Percentiles rank a stretch among this genome's conserved stretches.
Conservation (phyloP, 352 stramenopile genomes). For the Pythium aphanidermatum region DNA sequence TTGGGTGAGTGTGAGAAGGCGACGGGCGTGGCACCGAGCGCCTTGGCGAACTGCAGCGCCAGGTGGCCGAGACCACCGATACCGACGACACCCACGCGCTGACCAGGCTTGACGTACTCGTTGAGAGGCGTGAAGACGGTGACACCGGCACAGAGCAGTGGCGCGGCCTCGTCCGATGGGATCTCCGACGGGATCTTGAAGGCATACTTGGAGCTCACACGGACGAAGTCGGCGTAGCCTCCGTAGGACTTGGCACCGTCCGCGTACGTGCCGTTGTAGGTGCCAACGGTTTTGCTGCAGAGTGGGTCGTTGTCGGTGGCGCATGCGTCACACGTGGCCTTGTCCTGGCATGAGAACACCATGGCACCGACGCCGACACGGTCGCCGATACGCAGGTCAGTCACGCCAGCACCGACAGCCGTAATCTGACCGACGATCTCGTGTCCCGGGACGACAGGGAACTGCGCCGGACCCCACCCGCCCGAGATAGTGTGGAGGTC, state of each 20-base stretch:
- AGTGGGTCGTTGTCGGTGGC: conserved; percentile 1
- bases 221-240: conserved; percentile 21
- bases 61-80: conserved; percentile 67
- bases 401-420: conserved; percentile 4
- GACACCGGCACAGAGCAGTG: conserved; percentile 64
- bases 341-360: conserved; percentile 7
- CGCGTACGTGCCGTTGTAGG: conserved; percentile 11
- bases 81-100: conserved; percentile 45
- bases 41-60: conserved; percentile 51
- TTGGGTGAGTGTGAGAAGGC: conserved; percentile 27
- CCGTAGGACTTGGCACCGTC: conserved; percentile 13
- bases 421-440: conserved; percentile 22
- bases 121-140: conserved; percentile 48
- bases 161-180: conserved; percentile 22
- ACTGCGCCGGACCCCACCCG: conserved; percentile 15
- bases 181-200: conserved; percentile 21
- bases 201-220: conserved; percentile 11
- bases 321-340: conserved; percentile 6
- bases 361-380: conserved; percentile 9
- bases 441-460: conserved; percentile 18
- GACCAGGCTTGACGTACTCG: conserved; percentile 23
- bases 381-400: conserved; percentile 4
- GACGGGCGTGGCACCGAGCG: conserved; percentile 35
- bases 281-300: conserved; percentile 5
- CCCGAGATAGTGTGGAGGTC: conserved; percentile 23